Percentiles rank a stretch among this genome's conserved stretches.
Conservation (phyloP, 139 green algal species). For the Mesotaenium endlicherianum region DNA sequence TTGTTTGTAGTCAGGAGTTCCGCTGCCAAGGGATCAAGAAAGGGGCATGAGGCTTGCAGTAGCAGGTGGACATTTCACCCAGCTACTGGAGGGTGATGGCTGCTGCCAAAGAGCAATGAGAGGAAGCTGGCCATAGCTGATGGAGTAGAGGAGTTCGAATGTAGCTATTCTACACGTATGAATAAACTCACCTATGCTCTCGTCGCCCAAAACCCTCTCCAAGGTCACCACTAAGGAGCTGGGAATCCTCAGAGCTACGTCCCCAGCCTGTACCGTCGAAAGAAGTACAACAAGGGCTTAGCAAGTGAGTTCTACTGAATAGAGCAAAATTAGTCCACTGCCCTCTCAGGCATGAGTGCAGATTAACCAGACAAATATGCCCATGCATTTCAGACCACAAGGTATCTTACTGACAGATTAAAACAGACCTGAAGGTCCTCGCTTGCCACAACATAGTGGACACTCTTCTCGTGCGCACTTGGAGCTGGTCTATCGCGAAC, state of each 20-base stretch:
- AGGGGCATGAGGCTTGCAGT: not conserved
- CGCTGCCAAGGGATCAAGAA: conserved; percentile 47
- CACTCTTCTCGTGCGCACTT: not conserved
- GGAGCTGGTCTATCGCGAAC: conserved; percentile 12
- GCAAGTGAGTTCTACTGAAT: not conserved
- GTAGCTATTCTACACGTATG: too few species aligned
- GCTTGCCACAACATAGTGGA: conserved; percentile 39
- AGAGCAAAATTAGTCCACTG: not conserved
- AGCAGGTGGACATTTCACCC: not conserved
- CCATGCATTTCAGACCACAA: not conserved
- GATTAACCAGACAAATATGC: not conserved
- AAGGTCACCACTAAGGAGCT: conserved; percentile 81
- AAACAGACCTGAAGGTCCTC: conserved; percentile 42
- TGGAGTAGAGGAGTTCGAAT: too few species aligned
- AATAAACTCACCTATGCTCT: conserved; percentile 65
- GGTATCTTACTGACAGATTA: not conserved
- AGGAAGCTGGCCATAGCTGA: too few species aligned
- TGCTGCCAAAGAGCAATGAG: not conserved
- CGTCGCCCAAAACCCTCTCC: conserved; percentile 78
- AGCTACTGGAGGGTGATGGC: not conserved
- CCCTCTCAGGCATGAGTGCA: not conserved
- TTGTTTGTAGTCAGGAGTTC: conserved; percentile 91
- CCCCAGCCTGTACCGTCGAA: conserved; percentile 58
- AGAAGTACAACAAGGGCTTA: not conserved
- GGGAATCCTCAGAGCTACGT: conserved; percentile 74